Base-by-base conservation (phyloP, 768 basidiomycete species). In the Tulasnella sp. region DNA sequence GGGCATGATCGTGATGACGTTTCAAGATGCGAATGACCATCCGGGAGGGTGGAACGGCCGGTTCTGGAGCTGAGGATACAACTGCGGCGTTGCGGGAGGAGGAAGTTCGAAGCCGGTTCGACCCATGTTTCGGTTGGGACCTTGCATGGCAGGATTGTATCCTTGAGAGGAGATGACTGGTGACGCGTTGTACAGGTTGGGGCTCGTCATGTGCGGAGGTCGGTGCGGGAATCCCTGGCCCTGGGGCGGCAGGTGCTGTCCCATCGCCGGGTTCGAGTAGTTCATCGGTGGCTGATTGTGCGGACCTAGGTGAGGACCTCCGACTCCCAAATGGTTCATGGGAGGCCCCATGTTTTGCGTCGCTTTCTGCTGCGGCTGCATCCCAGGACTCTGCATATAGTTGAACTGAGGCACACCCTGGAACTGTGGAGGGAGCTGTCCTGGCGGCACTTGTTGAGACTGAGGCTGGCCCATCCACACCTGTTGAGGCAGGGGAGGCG, bases 391-490 rank as follows among this genome's bases (percentile, higher is more conserved):
- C 9, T 51, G 48, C 48, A 51, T 51, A 51, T 67, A 67, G 61
- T 67, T 67, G 61, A 26, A 67, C 32, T 67, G 61, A 67, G 61
- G 61, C 20, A 13, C 15, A 2, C 61, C 61, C 26, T 42, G 71
- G 71, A 72, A 72, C 29, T 29, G 71, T 40, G 39, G 39, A 72
- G 71, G 37, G 37, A 37, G 44, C 44, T 57, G 75, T 10, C 57
- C 11, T 57, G 32, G 40, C 26, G 75, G 75, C 61, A 16, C 32
- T 32, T 76, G 75, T 57, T 76, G 75, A 5, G 71, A 73, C 26
- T 76, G 75, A 61, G 75, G 48, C 26, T 44, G 77, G 39, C 67
- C 40, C 70, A 70, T 70, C 69, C 67, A 77, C 16, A 75, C 39
- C 15, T 40, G 42, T 26, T 70, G 67, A 42, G 77, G 77, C 37